Evolutionary conservation across 257 asterid species (phyloP), one percentile per base, ranked within the genome.

Genomic region (Penstemon newberryi): DNA sequence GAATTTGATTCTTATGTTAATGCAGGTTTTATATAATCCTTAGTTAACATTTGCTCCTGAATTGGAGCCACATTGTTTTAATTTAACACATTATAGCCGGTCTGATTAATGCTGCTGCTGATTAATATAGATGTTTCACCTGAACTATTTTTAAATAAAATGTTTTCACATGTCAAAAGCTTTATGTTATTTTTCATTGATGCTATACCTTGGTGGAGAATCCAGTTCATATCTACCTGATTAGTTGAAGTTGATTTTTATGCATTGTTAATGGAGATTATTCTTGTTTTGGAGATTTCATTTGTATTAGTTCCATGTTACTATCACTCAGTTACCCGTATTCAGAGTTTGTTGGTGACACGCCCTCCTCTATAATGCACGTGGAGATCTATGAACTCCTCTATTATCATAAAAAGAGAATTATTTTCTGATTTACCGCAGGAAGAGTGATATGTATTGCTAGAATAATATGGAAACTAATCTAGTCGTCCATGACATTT

Each of bases 251-350:
- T 38, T 41, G n/a, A 18, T 13, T 37, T 50, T 25, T 37, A 37
- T 59, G 49, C 37, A n/a, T 3, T 60, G 75, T 52, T 45, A 19
- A 41, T 11, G 72, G 42, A 53, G 69, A 11, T 49, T 41, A 38
- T 19, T 12, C 13, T 3, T 46, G 19, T 7, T 43, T 40, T 19
- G 25, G 52, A 40, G n/a, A 33, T 12, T 60, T 63, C 9, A 33
- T 62, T n/a, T 49, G 55, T 25, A 49, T 38, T 33, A 1, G 6
- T 7, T 41, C n/a, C 5, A 18, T 45, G 47, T 47, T 58, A 41
- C 67, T 9, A 57, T 38, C 66, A 19, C 44, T 57, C 50, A 50
- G 36, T 25, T 11, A 51, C 9, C 39, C 39, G 6, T n/a, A 8
- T 13, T 42, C 13, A 39, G 1, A 18, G 47, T 40, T 10, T 8